phyloP scores from a whole-genome alignment of 441 rosid species.

The Heliophila coronopifolia region DNA sequence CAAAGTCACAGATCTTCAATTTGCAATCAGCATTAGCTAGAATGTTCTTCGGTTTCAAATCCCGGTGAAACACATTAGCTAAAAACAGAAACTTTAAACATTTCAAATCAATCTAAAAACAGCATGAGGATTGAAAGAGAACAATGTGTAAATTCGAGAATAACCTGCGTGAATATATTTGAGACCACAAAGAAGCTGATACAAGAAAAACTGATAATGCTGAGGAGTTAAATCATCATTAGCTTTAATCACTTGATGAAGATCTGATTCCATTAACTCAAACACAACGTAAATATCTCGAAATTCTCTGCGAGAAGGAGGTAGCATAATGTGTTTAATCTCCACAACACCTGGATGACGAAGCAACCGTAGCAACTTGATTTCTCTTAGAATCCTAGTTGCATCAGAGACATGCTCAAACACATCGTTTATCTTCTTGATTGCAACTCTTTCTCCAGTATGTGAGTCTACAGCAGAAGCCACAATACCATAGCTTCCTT shows the following conservation, averaged over 20 bases:
- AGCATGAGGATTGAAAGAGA: no score
- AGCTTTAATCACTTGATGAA: conserved; percentile 97
- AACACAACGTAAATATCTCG: conserved; percentile 90
- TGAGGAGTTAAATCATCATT: conserved; percentile 90
- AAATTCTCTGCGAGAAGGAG: conserved; percentile 91
- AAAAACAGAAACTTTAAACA: conserved; percentile 14
- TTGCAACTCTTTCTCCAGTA: conserved; percentile 84
- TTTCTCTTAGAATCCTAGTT: conserved; percentile 79
- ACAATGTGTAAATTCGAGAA: background rate
- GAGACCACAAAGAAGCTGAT: conserved; percentile 89
- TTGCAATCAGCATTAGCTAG: conserved; percentile 98
- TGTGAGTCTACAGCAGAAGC: conserved; percentile 93
- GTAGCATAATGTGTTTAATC: conserved; percentile 87
- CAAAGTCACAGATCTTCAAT: conserved; percentile 94
- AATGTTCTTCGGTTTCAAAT: conserved; percentile 96
- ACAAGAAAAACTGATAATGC: conserved; percentile 93
- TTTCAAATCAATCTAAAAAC: background rate
- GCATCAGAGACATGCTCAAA: conserved; percentile 91
- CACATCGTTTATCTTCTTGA: conserved; percentile 77
- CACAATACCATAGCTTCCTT: conserved; percentile 98
- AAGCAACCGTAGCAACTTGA: conserved; percentile 74
- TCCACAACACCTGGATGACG: conserved; percentile 95
- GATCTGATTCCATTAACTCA: conserved; percentile 99
- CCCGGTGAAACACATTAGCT: conserved; percentile 98
- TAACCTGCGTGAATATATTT: conserved; percentile 83